Evolutionary conservation across 2,329 filamentous ascomycete genomes (phyloP).

Genomic region (Ophiosphaerella korrae): DNA sequence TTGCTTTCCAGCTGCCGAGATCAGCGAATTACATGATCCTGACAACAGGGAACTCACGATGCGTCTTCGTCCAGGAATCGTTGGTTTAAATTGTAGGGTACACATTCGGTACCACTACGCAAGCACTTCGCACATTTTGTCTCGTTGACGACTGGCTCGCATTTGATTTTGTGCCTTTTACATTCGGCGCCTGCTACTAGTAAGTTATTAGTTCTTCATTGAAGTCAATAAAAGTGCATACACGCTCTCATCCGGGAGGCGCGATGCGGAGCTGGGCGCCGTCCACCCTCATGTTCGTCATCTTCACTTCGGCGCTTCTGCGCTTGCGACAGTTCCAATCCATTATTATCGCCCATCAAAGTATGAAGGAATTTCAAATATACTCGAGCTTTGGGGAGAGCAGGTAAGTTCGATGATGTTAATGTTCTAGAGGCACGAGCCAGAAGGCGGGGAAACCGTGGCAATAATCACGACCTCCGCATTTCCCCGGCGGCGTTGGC

Average conservation of each 20-base stretch:
- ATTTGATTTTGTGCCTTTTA: constrained; percentile 45
- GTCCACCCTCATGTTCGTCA: constrained; percentile 33
- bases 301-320: constrained; percentile 38
- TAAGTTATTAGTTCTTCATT: constrained; percentile 3
- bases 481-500: neutral
- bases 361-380: neutral
- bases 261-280: constrained; percentile 29
- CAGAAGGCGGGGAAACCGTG: too few relatives aligned
- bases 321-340: constrained; percentile 68
- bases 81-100: constrained; percentile 61
- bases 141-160: constrained; percentile 38
- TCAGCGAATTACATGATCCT: constrained; percentile 1
- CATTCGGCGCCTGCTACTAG: constrained; percentile 36
- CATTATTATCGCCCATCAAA: constrained; percentile 47
- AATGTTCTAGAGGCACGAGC: neutral
- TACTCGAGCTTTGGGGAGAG: neutral
- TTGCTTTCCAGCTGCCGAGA: constrained; percentile 36
- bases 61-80: constrained; percentile 40
- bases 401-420: neutral
- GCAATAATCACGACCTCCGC: constrained; percentile 2
- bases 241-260: constrained; percentile 34
- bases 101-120: constrained; percentile 74
- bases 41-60: constrained; percentile 22
- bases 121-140: constrained; percentile 42
- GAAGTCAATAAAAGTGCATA: constrained; percentile 10